These are phyloP conservation scores for Beta lomatogona DNA, from an alignment of 179 eudicot species.

Conservation along the genomic window DNA sequence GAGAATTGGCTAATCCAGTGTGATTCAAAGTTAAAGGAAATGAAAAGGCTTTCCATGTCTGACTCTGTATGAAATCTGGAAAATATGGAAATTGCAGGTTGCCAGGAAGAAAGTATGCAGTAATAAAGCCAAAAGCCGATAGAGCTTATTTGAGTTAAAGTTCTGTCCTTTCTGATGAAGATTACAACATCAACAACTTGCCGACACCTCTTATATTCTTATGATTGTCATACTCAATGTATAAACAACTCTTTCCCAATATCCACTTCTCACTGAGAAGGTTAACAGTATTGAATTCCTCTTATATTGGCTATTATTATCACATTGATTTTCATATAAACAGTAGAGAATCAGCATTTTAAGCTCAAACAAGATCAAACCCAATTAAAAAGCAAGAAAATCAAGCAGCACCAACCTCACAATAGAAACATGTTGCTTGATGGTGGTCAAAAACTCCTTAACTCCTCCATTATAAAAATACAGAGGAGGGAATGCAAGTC, in stretches of 20 bases:
- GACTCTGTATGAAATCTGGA: not conserved
- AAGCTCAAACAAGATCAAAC: not conserved
- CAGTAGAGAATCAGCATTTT: not conserved
- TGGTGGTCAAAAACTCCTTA: constrained; percentile 78
- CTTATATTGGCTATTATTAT: not conserved
- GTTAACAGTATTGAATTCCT: not conserved
- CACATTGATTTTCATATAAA: not conserved
- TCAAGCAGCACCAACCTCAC: constrained; percentile 53
- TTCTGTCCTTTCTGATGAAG: too few relatives aligned
- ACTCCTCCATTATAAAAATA: constrained; percentile 97
- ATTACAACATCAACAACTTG: not conserved
- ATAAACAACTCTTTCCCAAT: not conserved
- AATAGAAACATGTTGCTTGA: constrained; percentile 79
- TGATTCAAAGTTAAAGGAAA: not conserved
- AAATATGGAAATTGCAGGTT: not conserved
- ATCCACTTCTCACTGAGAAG: not conserved
- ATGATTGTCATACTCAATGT: not conserved
- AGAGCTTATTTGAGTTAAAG: not conserved
- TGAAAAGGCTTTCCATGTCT: not conserved
- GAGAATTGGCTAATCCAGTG: not conserved
- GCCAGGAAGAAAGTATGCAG: not conserved
- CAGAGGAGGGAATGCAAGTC: constrained; percentile 93
- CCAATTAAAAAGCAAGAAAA: not conserved
- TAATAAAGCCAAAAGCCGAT: not conserved
- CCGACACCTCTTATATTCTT: not conserved